Evolutionary conservation across 306 rosid species (phyloP).

Genomic region (Glycine latifolia): DNA sequence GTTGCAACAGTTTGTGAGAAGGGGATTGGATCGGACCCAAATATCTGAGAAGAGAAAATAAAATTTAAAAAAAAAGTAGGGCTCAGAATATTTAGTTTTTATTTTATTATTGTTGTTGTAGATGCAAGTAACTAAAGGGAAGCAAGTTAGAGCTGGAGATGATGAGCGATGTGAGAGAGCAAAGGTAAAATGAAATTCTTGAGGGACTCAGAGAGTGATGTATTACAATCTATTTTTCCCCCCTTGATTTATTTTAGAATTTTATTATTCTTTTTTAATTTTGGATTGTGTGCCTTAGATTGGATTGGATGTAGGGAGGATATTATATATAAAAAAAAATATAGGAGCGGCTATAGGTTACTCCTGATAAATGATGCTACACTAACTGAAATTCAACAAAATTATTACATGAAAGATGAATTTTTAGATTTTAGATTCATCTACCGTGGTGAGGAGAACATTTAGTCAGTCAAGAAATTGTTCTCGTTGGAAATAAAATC

Average conservation of each 20-base stretch:
- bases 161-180: not conserved
- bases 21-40: constrained; percentile 46
- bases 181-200: constrained; percentile 8
- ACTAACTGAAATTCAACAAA: no score
- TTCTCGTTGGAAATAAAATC: no score
- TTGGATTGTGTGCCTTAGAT: not conserved
- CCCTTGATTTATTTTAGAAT: not conserved
- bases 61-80: not conserved
- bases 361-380: no score
- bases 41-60: not conserved
- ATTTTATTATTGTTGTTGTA: not conserved
- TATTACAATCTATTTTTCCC: not conserved
- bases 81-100: not conserved
- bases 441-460: no score
- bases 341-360: no score
- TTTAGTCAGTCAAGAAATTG: no score
- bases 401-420: no score
- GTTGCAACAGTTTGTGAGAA: constrained; percentile 44
- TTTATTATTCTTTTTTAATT: not conserved
- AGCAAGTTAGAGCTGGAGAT: not conserved
- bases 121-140: not conserved
- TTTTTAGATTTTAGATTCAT: no score
- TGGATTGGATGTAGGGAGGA: no score
- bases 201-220: not conserved
- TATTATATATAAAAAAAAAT: no score